Conservation (phyloP, 1,139 yeast species). For the Geotrichum cucujoidarum region DNA sequence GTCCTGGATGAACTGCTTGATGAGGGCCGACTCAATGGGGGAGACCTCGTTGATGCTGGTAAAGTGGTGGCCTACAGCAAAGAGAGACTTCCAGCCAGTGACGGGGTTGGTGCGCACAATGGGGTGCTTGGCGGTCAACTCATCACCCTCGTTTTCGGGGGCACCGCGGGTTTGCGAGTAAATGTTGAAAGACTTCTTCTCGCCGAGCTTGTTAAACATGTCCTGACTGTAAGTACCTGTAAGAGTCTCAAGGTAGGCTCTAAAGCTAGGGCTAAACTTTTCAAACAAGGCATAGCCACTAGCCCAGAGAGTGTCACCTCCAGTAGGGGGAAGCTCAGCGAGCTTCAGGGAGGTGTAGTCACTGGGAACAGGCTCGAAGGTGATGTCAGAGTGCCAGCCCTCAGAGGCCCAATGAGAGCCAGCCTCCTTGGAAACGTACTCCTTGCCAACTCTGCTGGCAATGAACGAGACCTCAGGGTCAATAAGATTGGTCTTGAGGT, state of each 20-base stretch:
- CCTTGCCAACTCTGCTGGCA: slow-evolving; percentile 27
- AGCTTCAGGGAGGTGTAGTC: slow-evolving; percentile 44
- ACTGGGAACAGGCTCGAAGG: slow-evolving; percentile 46
- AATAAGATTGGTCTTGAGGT: slow-evolving; percentile 20
- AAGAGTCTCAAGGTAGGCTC: slow-evolving; percentile 40
- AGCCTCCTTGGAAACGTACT: slow-evolving; percentile 22
- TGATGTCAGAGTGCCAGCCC: slow-evolving; percentile 48
- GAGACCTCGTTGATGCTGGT: slow-evolving; percentile 41
- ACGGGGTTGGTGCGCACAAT: slow-evolving; percentile 46
- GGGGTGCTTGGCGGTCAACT: slow-evolving; percentile 39
- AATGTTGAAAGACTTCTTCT: slow-evolving; percentile 37
- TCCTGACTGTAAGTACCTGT: slow-evolving; percentile 33
- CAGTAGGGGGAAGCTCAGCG: slow-evolving; percentile 42
- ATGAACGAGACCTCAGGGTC: slow-evolving; percentile 24
- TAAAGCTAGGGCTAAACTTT: slow-evolving; percentile 43
- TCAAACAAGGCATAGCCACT: slow-evolving; percentile 47
- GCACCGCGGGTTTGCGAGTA: slow-evolving; percentile 38
- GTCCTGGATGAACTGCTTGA: slow-evolving; percentile 41
- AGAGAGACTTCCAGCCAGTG: slow-evolving; percentile 46
- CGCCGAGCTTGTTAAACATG: slow-evolving; percentile 35
- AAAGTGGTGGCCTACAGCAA: slow-evolving; percentile 42
- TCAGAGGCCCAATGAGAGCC: slow-evolving; percentile 10
- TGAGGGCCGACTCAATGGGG: slow-evolving; percentile 36
- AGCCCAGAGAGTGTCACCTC: slow-evolving; percentile 48
- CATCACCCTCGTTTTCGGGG: slow-evolving; percentile 34